These are phyloP conservation scores for Hericium rajendrae DNA, from an alignment of 768 basidiomycete genomes.

Conservation along the genomic window DNA sequence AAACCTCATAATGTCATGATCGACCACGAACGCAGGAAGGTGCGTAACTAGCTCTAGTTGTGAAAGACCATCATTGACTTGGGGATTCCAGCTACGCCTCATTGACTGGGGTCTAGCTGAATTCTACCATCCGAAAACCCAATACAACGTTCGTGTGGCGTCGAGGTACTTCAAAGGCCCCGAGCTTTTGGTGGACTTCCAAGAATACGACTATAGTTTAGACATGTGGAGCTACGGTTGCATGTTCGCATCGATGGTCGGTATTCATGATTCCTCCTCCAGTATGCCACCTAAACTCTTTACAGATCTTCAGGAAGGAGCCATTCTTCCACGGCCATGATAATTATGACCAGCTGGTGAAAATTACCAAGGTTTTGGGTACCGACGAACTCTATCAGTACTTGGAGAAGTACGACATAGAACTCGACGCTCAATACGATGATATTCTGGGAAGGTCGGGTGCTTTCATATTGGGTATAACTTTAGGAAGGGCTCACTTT, in stretches of 20 bases:
- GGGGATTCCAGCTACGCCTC: constrained; percentile 61
- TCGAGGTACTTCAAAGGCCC: constrained; percentile 98
- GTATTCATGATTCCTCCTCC: constrained; percentile 4
- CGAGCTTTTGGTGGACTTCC: constrained; percentile 93
- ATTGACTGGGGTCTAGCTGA: constrained; percentile 99
- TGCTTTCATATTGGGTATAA: background rate
- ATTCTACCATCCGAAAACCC: constrained; percentile 95
- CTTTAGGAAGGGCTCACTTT: constrained; percentile 3
- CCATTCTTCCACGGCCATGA: constrained; percentile 99
- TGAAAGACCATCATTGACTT: constrained; percentile 8
- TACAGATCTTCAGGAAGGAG: constrained; percentile 95
- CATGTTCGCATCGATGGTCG: constrained; percentile 97
- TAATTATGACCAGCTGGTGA: constrained; percentile 97
- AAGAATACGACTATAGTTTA: constrained; percentile 95
- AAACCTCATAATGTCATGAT: constrained; percentile 99
- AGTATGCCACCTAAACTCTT: background rate
- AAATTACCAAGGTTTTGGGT: constrained; percentile 95
- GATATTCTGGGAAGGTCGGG: constrained; percentile 79
- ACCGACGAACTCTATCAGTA: constrained; percentile 93
- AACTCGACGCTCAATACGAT: constrained; percentile 92
- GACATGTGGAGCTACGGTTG: constrained; percentile 99
- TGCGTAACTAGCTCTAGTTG: constrained; percentile 19
- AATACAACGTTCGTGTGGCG: constrained; percentile 97
- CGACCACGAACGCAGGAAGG: constrained; percentile 94
- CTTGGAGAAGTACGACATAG: constrained; percentile 91